These are phyloP conservation scores for Pseudopithomyces maydicus DNA, from an alignment of 2,329 filamentous ascomycete species.

Conservation along the genomic window DNA sequence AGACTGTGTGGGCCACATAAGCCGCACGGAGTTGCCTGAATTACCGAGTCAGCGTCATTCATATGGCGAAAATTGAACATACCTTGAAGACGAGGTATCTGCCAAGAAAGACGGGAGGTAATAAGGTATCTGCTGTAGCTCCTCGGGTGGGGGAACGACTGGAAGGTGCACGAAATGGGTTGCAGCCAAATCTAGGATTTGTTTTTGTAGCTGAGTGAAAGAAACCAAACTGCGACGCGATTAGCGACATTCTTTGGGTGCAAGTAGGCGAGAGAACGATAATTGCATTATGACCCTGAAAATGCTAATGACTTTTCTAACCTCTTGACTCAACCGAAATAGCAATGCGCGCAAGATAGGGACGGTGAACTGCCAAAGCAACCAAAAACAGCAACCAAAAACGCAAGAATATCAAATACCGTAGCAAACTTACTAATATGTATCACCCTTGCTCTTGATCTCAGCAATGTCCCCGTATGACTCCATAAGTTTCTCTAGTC, in stretches of 20 bases:
- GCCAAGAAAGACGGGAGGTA: conserved; percentile 60
- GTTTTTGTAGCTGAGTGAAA: conserved; percentile 57
- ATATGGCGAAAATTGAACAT: conserved; percentile 9
- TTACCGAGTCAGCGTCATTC: not conserved
- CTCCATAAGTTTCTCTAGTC: conserved; percentile 50
- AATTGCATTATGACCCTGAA: conserved; percentile 32
- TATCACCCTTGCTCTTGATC: conserved; percentile 50
- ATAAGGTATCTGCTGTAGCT: conserved; percentile 57
- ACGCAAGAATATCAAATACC: conserved; percentile 20
- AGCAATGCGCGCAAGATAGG: conserved; percentile 12
- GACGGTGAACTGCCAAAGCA: conserved; percentile 3
- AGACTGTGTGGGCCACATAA: conserved; percentile 61
- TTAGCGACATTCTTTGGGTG: conserved; percentile 22
- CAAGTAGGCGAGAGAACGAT: conserved; percentile 13
- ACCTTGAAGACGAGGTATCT: conserved; percentile 56
- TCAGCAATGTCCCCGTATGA: conserved; percentile 49
- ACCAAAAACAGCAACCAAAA: too few relatives aligned
- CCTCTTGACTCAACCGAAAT: conserved; percentile 16
- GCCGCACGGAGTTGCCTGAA: conserved; percentile 56
- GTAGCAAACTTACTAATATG: conserved; percentile 50
- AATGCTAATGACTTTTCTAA: conserved; percentile 20
- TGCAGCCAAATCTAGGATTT: conserved; percentile 58
- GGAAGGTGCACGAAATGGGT: conserved; percentile 59
- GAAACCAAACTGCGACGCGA: conserved; percentile 51
- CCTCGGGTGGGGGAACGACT: conserved; percentile 56